These are phyloP conservation scores for Atkinsonella texensis DNA, from an alignment of 2,329 filamentous ascomycete genomes.

Conservation along the genomic window DNA sequence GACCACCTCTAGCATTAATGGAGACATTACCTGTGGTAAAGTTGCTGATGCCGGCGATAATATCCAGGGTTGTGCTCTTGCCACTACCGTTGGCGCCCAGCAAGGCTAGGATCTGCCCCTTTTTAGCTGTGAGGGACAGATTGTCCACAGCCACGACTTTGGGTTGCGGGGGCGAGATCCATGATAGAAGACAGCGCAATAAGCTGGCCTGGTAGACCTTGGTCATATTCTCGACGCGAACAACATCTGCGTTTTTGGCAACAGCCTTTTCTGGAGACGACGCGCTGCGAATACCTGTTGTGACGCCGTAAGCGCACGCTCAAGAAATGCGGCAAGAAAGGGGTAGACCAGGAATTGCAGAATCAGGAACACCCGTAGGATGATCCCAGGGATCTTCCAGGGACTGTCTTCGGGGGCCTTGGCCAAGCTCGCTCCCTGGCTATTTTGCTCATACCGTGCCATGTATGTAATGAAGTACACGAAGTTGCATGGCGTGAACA, in stretches of 20 bases:
- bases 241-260: slow-evolving; percentile 32
- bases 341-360: slow-evolving; percentile 72
- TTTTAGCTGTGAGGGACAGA: slow-evolving; percentile 58
- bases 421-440: slow-evolving; percentile 47
- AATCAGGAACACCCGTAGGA: slow-evolving; percentile 64
- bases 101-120: slow-evolving; percentile 75
- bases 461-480: slow-evolving; percentile 68
- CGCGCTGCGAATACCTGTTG: slow-evolving; percentile 45
- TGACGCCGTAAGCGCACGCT: slow-evolving; percentile 67
- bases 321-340: slow-evolving; percentile 60
- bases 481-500: slow-evolving; percentile 84
- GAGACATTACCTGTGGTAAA: slow-evolving; percentile 66
- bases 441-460: slow-evolving; percentile 61
- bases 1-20: slow-evolving; percentile 64
- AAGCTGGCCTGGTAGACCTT: slow-evolving; percentile 64
- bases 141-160: slow-evolving; percentile 66
- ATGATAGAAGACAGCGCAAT: slow-evolving; percentile 40
- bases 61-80: slow-evolving; percentile 81
- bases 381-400: slow-evolving; percentile 61
- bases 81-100: slow-evolving; percentile 84
- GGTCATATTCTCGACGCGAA: slow-evolving; percentile 60
- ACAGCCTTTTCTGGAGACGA: slow-evolving; percentile 13
- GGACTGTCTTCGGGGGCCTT: slow-evolving; percentile 49
- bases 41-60: slow-evolving; percentile 71
- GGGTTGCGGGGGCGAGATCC: slow-evolving; percentile 35